phyloP scores from a whole-genome alignment of 2,329 filamentous ascomycete genomes.

The Arthrobotrys conoides region DNA sequence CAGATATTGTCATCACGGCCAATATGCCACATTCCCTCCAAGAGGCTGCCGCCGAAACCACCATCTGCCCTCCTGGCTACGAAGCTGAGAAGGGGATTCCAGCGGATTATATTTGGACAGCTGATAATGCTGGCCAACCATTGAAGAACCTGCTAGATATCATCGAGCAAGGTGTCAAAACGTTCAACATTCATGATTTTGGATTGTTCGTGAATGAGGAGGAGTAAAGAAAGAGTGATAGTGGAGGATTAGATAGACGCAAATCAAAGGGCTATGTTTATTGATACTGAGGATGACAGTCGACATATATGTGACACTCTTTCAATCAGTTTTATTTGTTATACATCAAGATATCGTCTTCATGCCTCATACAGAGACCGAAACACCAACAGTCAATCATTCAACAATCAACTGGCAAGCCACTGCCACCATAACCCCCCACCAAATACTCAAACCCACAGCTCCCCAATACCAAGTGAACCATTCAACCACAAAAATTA shows the following conservation, averaged over 20 bases:
- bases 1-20: slow-evolving; percentile 64
- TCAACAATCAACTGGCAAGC: slow-evolving; percentile 2
- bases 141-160: slow-evolving; percentile 56
- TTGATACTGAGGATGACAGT: not conserved
- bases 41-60: slow-evolving; percentile 58
- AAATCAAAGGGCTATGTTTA: not conserved
- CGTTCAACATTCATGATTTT: slow-evolving; percentile 62
- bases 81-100: slow-evolving; percentile 55
- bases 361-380: not conserved
- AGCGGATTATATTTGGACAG: slow-evolving; percentile 51
- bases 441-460: not conserved
- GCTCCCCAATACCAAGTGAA: not conserved
- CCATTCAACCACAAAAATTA: not conserved
- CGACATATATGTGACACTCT: slow-evolving; percentile 1
- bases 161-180: slow-evolving; percentile 56
- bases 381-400: slow-evolving; percentile 25
- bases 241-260: not conserved
- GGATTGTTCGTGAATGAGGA: slow-evolving; percentile 61
- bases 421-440: not conserved
- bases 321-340: not conserved
- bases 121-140: slow-evolving; percentile 29
- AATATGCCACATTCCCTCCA: slow-evolving; percentile 62
- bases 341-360: not conserved
- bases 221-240: slow-evolving; percentile 1
- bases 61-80: slow-evolving; percentile 60